Base-by-base conservation (phyloP, 441 rosid genomes). In the Raphanus hybrid region DNA sequence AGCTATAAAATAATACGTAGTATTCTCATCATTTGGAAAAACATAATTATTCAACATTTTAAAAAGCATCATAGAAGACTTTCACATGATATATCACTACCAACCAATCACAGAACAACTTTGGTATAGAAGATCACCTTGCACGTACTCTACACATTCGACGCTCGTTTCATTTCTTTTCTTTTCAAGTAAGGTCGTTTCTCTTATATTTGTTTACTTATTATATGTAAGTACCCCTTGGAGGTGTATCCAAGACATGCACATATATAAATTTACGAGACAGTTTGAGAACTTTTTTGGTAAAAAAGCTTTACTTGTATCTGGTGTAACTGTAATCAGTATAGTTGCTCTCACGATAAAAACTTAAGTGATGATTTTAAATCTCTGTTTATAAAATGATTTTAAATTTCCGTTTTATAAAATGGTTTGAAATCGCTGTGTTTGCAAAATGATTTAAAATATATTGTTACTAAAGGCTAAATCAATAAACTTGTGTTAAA, bases 21-120 rank as follows among this genome's bases (percentile, higher is more conserved):
- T 23, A 23, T 23, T 23, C 26, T 23, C 26, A 2, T 23, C 2
- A 23, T 23, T 23, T 23, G 26, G 26, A 23, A 23, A 23, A 23
- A 23, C 26, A 23, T 23, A 23, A 23, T 23, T 23, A 23, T 23
- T 23, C 26, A 23, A 23, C 2, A 23, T 23, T 23, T 23, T 23
- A 23, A 23, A 23, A 23, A 23, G 0, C 26, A 23, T 23, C 26
- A 23, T 23, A 23, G 26, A 23, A 23, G 26, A 71, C 50, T 39
- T 76, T 70, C 52, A 76, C 43, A 70, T 76, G 80, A 64, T 70
- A n/a, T 16, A 70, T 70, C 80, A 70, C 75, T 41, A 64, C 71
- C 75, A 70, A 26, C 80, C 39, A 76, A 76, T 76, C 66, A 76
- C 70, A 63, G 6, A 54, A 55, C 65, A 64, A 18, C 57, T 61